phyloP scores from a whole-genome alignment of 495 filamentous ascomycete species.

The Parathielavia hyrcaniae region DNA sequence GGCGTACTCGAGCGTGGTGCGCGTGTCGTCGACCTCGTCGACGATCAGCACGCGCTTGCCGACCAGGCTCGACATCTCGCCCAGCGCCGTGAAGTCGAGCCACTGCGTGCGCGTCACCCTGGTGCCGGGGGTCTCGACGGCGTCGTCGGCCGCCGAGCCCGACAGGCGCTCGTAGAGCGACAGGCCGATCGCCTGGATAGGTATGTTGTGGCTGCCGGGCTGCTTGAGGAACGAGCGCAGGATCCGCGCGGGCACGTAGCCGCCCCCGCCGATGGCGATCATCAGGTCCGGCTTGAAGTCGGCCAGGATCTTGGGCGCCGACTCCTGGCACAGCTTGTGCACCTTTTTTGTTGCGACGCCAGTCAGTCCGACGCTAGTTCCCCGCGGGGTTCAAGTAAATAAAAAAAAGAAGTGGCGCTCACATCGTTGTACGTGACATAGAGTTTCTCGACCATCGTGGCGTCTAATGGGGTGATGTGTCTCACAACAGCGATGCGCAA shows the following conservation, averaged over 20 bases:
- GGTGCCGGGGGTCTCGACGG: conserved; percentile 67
- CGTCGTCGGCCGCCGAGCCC: conserved; percentile 48
- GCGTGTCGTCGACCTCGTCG: conserved; percentile 97
- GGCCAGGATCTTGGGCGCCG: conserved; percentile 72
- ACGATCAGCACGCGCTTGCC: conserved; percentile 98
- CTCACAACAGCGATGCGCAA: not conserved
- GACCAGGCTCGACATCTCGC: conserved; percentile 83
- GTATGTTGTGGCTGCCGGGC: conserved; percentile 83
- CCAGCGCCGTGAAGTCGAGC: conserved; percentile 82
- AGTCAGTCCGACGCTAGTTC: conserved; percentile 1
- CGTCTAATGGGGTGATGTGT: conserved; percentile 18
- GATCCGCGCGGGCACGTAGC: conserved; percentile 95
- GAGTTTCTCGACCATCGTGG: conserved; percentile 73
- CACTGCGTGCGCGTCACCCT: conserved; percentile 98
- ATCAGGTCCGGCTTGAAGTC: conserved; percentile 89
- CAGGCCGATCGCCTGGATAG: conserved; percentile 97
- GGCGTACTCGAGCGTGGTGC: conserved; percentile 94
- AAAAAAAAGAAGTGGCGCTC: conserved; percentile 25
- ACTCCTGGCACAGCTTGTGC: conserved; percentile 89
- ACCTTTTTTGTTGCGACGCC: conserved; percentile 50
- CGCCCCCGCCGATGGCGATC: conserved; percentile 96
- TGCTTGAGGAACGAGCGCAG: conserved; percentile 96
- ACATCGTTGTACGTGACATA: conserved; percentile 97
- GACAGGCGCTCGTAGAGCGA: conserved; percentile 89
- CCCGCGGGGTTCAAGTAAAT: not conserved